Base-by-base conservation (phyloP, 768 basidiomycete genomes). In the Leccinum longicurvipes region DNA sequence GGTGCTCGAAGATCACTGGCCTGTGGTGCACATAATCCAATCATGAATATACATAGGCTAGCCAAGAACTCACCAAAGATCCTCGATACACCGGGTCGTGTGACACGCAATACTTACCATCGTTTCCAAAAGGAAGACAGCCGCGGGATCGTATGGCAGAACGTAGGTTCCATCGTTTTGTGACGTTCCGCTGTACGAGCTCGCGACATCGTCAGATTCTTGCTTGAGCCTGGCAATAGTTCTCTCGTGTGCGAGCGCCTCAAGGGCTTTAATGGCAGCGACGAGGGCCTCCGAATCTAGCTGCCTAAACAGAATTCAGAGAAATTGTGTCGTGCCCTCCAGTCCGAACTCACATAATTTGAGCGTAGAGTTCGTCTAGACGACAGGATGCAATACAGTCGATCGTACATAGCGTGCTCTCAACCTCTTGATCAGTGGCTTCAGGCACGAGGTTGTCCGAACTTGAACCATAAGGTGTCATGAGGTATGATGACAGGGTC, bases 381-480 rank as follows among this genome's bases (percentile, higher is more conserved):
- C 90, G 85, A 71, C 97, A 99, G 17, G 93, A 91, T 3, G 86
- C 86, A 55, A 99, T 87, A 68, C 95, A 98, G 67, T 99, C 97
- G 47, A 98, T 89, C 6, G 96, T 89, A 58, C 91, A 95, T 3
- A 99, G 76, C 0, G 97, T 98, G 56, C 86, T 95, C 73, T 98
- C 97, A 19, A 98, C 78, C 63, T 98, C 94, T 36, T 84, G 80
- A 24, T 94, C 91, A 0, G 89, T 94, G n/a, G 91, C 89, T 63
- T 92, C 89, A 2, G 89, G 86, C 2, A 91, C 81, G n/a, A 86
- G 72, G 23, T 82, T 76, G n/a, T 96, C 93, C 6, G 82, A 77
- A 62, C 82, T 87, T 23, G 81, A 65, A 15, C 83, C 82, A 66
- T 98, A 98, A 0, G 97, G 97, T 7, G 95, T 96, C 80, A 99